A percentile compares a stretch with the other conserved stretches of the same genome.
These are phyloP conservation scores for Schizothecium vesticola DNA, from an alignment of 495 filamentous ascomycete species.

Conservation along the genomic window DNA sequence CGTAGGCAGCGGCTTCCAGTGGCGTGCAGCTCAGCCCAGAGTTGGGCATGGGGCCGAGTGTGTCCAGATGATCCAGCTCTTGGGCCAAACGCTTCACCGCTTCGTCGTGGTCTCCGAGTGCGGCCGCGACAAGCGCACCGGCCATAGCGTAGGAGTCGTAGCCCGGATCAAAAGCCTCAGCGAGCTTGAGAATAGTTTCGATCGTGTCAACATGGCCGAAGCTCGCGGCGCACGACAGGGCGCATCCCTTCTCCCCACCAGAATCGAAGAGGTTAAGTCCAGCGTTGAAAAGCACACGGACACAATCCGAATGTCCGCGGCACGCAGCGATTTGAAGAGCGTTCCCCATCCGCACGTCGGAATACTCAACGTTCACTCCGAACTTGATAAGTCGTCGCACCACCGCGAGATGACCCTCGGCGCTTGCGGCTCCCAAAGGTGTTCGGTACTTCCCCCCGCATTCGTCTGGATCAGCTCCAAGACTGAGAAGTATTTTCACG, in stretches of 20 bases:
- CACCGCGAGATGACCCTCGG: neutral
- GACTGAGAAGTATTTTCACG: neutral
- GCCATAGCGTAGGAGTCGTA: no score
- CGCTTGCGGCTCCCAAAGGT: neutral
- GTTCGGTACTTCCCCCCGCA: neutral
- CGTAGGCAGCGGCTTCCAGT: neutral
- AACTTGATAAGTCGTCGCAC: neutral
- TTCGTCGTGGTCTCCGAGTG: neutral
- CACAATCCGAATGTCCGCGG: neutral
- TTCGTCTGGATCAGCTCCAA: neutral
- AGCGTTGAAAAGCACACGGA: neutral
- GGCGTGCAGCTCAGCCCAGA: neutral
- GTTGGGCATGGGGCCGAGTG: neutral
- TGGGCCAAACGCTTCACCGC: neutral
- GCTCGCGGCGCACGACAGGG: neutral
- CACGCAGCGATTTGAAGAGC: neutral
- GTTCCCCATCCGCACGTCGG: neutral
- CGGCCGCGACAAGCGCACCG: neutral
- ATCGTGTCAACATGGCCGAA: neutral
- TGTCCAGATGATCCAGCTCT: neutral
- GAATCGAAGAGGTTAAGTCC: neutral
- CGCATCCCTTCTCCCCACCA: neutral
- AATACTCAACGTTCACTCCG: neutral
- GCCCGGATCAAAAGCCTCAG: neutral
- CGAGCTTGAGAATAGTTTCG: neutral